Conservation (phyloP, 495 filamentous ascomycete genomes). For the Echria macrotheca region DNA sequence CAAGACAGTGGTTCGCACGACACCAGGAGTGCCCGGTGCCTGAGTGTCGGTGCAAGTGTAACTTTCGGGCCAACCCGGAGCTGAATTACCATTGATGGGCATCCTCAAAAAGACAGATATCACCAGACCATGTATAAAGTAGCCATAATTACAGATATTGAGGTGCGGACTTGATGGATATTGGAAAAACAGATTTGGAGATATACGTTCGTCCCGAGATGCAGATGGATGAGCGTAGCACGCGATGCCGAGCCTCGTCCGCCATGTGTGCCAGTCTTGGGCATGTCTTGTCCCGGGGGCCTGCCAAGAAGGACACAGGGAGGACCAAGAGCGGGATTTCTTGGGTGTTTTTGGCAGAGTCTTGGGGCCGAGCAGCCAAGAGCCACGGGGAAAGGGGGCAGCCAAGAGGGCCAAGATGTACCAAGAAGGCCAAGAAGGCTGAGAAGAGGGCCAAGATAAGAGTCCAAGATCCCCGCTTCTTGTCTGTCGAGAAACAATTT, state of each 20-base stretch:
- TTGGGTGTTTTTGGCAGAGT: background rate
- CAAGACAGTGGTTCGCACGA: slow-evolving; percentile 76
- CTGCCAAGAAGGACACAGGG: too few species aligned
- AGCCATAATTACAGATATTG: too few species aligned
- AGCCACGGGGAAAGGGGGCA: background rate
- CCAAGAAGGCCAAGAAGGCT: slow-evolving; percentile 4
- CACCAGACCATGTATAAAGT: too few species aligned
- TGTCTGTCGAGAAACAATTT: too few species aligned
- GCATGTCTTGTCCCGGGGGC: slow-evolving; percentile 11
- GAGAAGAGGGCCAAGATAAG: background rate
- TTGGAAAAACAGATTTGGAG: too few species aligned
- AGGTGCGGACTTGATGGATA: too few species aligned
- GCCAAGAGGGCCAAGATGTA: background rate
- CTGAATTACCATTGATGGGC: slow-evolving; percentile 35
- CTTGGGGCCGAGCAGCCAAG: background rate
- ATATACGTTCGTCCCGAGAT: too few species aligned
- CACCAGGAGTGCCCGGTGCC: slow-evolving; percentile 82
- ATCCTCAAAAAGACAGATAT: background rate
- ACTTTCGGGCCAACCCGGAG: slow-evolving; percentile 45
- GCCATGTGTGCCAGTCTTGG: background rate
- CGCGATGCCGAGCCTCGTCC: slow-evolving; percentile 3
- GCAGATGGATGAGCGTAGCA: too few species aligned
- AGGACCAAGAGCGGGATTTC: slow-evolving; percentile 10
- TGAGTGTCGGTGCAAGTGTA: slow-evolving; percentile 83
- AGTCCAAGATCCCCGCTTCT: too few species aligned